A percentile compares a stretch with the other conserved stretches of the same genome.
These are phyloP conservation scores for Cladophialophora immunda DNA, from an alignment of 2,329 filamentous ascomycete species.

Conservation along the genomic window DNA sequence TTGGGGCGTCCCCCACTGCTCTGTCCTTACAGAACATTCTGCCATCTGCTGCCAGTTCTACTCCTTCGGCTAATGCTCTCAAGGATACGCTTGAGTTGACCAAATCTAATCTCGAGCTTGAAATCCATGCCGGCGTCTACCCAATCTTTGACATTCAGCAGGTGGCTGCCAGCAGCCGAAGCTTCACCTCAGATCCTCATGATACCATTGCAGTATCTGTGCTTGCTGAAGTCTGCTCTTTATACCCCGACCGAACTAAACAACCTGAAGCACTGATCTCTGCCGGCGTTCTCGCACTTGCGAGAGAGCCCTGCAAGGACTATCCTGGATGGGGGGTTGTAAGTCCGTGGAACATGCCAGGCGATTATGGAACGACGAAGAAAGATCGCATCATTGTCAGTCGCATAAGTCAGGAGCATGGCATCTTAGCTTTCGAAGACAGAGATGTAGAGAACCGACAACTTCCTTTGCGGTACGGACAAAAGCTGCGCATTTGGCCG, in stretches of 20 bases:
- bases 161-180: slow-evolving; percentile 72
- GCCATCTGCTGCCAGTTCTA: slow-evolving; percentile 40
- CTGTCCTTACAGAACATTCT: slow-evolving; percentile 70
- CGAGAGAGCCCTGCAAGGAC: slow-evolving; percentile 74
- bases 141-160: slow-evolving; percentile 81
- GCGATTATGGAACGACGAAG: slow-evolving; percentile 50
- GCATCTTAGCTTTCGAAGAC: slow-evolving; percentile 69
- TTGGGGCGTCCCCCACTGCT: slow-evolving; percentile 80
- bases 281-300: slow-evolving; percentile 74
- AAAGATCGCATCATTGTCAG: slow-evolving; percentile 71
- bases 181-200: slow-evolving; percentile 45
- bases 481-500: slow-evolving; percentile 76
- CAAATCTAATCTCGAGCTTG: slow-evolving; percentile 60
- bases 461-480: slow-evolving; percentile 66
- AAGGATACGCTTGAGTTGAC: slow-evolving; percentile 35
- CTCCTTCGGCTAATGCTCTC: slow-evolving; percentile 32
- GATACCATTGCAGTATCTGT: slow-evolving; percentile 72
- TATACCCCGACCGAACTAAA: slow-evolving; percentile 65
- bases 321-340: slow-evolving; percentile 78
- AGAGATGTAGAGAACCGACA: slow-evolving; percentile 47
- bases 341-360: slow-evolving; percentile 62
- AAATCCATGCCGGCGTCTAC: slow-evolving; percentile 81
- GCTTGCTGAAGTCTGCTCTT: slow-evolving; percentile 74
- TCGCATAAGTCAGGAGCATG: slow-evolving; percentile 80
- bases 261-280: slow-evolving; percentile 73